phyloP scores from a whole-genome alignment of 371 early-diverging fungal species.

The Fennellomyces sp. region DNA sequence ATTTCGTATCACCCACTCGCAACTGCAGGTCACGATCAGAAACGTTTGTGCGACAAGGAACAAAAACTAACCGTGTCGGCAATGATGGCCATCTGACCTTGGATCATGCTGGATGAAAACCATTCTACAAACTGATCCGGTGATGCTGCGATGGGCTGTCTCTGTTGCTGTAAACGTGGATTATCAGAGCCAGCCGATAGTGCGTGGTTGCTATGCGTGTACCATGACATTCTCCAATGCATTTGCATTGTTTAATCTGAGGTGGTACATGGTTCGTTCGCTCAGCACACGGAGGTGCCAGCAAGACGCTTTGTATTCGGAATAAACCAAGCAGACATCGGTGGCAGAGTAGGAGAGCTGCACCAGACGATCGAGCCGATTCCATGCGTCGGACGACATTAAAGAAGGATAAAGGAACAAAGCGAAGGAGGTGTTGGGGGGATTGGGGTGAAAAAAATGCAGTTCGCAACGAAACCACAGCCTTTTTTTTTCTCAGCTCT shows the following conservation, averaged over 20 bases:
- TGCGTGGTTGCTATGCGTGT: no score
- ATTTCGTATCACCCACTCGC: not conserved
- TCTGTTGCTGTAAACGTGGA: slow-evolving; percentile 4
- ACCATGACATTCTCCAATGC: not conserved
- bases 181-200: not conserved
- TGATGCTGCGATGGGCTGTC: not conserved
- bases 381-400: not conserved
- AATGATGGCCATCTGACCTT: slow-evolving; percentile 2
- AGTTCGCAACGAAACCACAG: not conserved
- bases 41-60: not conserved
- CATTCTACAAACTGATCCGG: slow-evolving; percentile 2
- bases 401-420: not conserved
- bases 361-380: slow-evolving; percentile 1
- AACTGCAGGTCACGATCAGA: no score
- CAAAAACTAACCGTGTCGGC: not conserved
- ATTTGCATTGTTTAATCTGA: not conserved
- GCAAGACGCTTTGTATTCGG: not conserved
- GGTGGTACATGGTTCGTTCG: not conserved
- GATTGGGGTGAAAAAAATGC: not conserved
- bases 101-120: not conserved
- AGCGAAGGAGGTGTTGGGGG: not conserved
- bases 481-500: not conserved
- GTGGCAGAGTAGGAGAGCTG: slow-evolving; percentile 7
- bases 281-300: slow-evolving; percentile 5
- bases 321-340: not conserved